Evolutionary conservation across 2,329 filamentous ascomycete genomes (phyloP).

Genomic region (Fusarium phyllophilum): DNA sequence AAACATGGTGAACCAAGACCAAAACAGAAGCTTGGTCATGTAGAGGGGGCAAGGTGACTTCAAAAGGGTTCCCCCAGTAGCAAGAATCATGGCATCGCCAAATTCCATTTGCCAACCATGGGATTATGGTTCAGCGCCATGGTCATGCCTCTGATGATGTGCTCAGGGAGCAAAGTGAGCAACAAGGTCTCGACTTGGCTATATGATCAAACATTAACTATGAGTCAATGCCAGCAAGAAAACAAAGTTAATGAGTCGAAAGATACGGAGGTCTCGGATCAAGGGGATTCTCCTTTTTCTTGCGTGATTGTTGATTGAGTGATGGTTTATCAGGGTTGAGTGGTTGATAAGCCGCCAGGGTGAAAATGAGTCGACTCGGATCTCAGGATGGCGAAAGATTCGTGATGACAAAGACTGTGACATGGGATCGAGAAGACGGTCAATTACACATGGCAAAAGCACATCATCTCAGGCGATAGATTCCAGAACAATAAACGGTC

Average conservation of each 20-base stretch:
- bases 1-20: neutral
- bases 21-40: conserved; percentile 3
- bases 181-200: conserved; percentile 8
- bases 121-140: conserved; percentile 30
- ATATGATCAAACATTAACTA: conserved; percentile 11
- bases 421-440: neutral
- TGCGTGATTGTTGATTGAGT: conserved; percentile 10
- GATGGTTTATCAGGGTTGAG: neutral
- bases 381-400: conserved; percentile 32
- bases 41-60: neutral
- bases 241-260: neutral
- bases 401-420: conserved; percentile 18
- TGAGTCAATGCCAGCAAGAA: neutral
- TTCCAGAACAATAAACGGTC: neutral
- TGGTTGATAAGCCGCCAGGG: conserved; percentile 13
- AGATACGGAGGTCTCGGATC: conserved; percentile 10
- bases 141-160: conserved; percentile 35
- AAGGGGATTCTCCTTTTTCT: neutral
- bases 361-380: conserved; percentile 22
- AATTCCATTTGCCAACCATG: conserved; percentile 17
- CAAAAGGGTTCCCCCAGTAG: conserved; percentile 2
- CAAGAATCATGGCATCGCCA: conserved; percentile 5
- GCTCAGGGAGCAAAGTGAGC: conserved; percentile 33
- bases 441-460: conserved; percentile 15
- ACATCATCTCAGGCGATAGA: conserved; percentile 28